phyloP scores from a whole-genome alignment of 495 filamentous ascomycete species.

The Lasiosphaeria ovina region DNA sequence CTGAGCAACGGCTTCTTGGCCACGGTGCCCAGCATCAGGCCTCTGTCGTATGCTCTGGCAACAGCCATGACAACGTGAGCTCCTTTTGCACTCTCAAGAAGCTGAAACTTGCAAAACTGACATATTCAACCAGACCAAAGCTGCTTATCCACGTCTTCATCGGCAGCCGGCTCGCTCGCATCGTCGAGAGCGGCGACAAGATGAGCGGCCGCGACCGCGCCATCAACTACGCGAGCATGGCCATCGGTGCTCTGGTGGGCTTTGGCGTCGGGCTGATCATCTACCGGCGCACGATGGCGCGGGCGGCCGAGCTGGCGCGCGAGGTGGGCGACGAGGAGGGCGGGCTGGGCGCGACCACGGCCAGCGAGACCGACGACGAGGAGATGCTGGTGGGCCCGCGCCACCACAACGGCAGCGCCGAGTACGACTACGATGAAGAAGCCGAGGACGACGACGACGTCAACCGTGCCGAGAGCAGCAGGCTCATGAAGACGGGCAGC shows the following conservation, averaged over 20 bases:
- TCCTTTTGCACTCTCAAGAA: background rate
- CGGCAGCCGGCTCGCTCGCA: constrained; percentile 67
- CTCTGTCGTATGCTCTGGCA: constrained; percentile 71
- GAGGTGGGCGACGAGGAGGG: constrained; percentile 55
- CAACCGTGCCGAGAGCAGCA: constrained; percentile 15
- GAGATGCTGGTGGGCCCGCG: constrained; percentile 22
- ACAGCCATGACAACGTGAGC: constrained; percentile 61
- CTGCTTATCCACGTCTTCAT: constrained; percentile 92
- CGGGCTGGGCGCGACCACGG: constrained; percentile 8
- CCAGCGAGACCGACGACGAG: constrained; percentile 20
- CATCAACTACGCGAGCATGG: constrained; percentile 79
- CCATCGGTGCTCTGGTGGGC: constrained; percentile 66
- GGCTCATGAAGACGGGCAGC: constrained; percentile 4
- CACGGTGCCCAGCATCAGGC: constrained; percentile 84
- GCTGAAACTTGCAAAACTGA: background rate
- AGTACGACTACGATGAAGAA: constrained; percentile 9
- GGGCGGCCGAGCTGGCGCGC: constrained; percentile 80
- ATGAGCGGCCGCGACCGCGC: constrained; percentile 66
- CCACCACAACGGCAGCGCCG: constrained; percentile 21
- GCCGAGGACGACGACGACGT: constrained; percentile 8
- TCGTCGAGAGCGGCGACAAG: constrained; percentile 62
- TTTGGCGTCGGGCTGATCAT: constrained; percentile 78
- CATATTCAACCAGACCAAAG: constrained; percentile 57
- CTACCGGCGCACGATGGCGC: constrained; percentile 78
- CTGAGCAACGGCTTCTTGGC: constrained; percentile 91